Evolutionary conservation across 2,329 filamentous ascomycete genomes (phyloP).

Genomic region (Falciphora oryzae): DNA sequence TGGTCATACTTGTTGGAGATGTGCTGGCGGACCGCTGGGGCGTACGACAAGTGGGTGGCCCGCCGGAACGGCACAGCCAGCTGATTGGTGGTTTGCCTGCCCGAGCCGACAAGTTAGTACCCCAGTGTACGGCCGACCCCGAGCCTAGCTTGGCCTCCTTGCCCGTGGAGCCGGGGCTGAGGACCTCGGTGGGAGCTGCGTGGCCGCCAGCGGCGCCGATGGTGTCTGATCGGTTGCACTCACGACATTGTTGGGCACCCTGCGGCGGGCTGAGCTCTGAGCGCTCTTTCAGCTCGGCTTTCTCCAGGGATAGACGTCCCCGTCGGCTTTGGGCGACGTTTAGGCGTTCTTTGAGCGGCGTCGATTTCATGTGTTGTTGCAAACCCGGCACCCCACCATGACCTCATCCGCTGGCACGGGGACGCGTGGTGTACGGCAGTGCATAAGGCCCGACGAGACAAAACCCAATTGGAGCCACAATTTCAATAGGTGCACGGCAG

Average conservation of each 20-base stretch:
- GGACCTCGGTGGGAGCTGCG: background rate
- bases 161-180: background rate
- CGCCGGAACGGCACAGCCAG: constrained; percentile 83
- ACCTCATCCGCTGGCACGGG: background rate
- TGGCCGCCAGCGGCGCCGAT: background rate
- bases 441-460: no score
- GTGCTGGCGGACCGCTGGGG: constrained; percentile 82
- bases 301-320: background rate
- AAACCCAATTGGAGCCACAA: no score
- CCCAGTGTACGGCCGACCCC: background rate
- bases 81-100: constrained; percentile 41
- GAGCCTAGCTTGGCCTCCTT: background rate
- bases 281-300: background rate
- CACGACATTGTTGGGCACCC: background rate
- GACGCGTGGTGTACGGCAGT: no score
- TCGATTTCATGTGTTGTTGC: background rate
- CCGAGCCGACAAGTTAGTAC: background rate
- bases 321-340: background rate
- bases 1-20: constrained; percentile 99
- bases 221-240: background rate
- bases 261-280: background rate
- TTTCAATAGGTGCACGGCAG: no score
- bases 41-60: constrained; percentile 72
- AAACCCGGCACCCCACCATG: background rate
- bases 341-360: background rate